Conservation (phyloP, 129 eudicot species). For the Rutidosis leptorrhynchoides region DNA sequence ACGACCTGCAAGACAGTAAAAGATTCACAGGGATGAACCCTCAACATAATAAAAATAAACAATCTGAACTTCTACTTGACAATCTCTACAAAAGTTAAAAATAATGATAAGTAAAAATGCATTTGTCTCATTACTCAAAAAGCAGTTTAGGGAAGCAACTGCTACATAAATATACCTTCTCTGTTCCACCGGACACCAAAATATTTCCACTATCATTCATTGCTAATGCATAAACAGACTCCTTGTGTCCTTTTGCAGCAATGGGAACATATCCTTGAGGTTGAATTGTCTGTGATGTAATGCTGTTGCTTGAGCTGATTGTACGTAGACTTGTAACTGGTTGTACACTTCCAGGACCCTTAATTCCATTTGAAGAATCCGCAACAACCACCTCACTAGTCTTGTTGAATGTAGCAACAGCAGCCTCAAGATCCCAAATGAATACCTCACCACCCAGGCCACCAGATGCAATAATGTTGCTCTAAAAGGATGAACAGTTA, state of each 20-base stretch:
- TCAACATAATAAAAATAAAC: background rate
- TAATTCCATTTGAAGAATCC: constrained; percentile 54
- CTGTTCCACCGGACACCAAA: constrained; percentile 96
- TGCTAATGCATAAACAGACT: constrained; percentile 92
- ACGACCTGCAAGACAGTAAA: constrained; percentile 51
- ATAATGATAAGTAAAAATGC: background rate
- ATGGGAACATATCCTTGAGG: constrained; percentile 69
- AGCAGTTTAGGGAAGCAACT: constrained; percentile 5
- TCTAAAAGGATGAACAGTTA: constrained; percentile 34
- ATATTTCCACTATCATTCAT: constrained; percentile 78
- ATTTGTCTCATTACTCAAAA: background rate
- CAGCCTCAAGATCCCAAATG: constrained; percentile 94
- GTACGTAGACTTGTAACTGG: constrained; percentile 63
- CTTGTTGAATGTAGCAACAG: constrained; percentile 59
- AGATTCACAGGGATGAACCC: constrained; percentile 15
- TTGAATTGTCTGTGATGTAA: constrained; percentile 62
- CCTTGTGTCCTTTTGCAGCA: constrained; percentile 93
- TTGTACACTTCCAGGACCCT: constrained; percentile 47
- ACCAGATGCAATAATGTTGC: constrained; percentile 79
- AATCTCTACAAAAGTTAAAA: background rate
- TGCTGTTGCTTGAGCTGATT: constrained; percentile 66
- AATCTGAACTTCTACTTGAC: constrained; percentile 6
- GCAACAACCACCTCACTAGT: constrained; percentile 48
- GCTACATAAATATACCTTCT: constrained; percentile 57
- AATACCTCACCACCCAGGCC: constrained; percentile 94